phyloP scores from a whole-genome alignment of 1,139 yeast genomes.

The Suhomyces wounanorum region DNA sequence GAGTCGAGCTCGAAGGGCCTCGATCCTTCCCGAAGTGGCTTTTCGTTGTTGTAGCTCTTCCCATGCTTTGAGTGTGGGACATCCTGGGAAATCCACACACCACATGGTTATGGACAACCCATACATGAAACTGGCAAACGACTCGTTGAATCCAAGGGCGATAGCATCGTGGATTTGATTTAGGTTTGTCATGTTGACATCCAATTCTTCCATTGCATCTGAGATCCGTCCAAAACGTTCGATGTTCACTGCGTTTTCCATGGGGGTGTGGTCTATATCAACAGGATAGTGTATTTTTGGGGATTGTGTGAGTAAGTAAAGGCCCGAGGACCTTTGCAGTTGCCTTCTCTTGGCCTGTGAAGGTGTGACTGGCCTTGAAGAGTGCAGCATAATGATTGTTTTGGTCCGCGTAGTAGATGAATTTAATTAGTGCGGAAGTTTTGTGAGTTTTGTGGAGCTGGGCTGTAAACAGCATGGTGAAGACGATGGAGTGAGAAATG shows the following conservation, averaged over 20 bases:
- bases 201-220: conserved; percentile 56
- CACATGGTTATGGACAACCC: conserved; percentile 67
- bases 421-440: not conserved
- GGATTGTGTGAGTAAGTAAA: conserved; percentile 40
- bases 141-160: conserved; percentile 56
- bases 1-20: conserved; percentile 25
- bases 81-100: conserved; percentile 60
- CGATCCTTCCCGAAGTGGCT: conserved; percentile 29
- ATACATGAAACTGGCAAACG: conserved; percentile 60
- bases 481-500: too few species aligned
- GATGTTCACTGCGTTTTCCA: conserved; percentile 34
- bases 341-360: conserved; percentile 24
- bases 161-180: conserved; percentile 54
- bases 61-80: conserved; percentile 41
- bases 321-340: conserved; percentile 46
- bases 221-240: conserved; percentile 46
- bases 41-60: conserved; percentile 32
- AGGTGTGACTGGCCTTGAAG: conserved; percentile 21
- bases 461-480: too few species aligned
- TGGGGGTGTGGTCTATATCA: conserved; percentile 42
- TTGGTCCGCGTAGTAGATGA: not conserved
- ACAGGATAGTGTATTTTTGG: conserved; percentile 47
- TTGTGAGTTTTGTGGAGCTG: not conserved
- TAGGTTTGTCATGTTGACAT: conserved; percentile 47
- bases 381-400: conserved; percentile 6